Percentiles rank a stretch among this genome's conserved stretches.
Conservation (phyloP, 768 basidiomycete species). For the Trametes villosa region DNA sequence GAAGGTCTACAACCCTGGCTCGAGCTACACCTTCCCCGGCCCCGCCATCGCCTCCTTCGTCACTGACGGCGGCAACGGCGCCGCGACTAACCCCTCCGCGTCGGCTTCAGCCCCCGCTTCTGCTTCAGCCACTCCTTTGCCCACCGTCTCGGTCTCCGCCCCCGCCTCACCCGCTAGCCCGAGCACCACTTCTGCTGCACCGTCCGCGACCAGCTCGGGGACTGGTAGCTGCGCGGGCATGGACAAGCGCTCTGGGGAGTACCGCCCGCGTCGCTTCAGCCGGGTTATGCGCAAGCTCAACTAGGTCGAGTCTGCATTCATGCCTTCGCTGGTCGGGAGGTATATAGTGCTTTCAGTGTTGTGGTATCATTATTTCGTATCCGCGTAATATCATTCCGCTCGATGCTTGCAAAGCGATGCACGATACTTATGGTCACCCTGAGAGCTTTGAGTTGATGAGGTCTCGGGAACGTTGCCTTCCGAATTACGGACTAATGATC, state of each 20-base stretch:
- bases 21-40: conserved; percentile 30
- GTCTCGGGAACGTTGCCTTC: too few species aligned
- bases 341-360: too few species aligned
- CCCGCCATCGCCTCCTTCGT: conserved; percentile 26
- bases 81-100: not conserved
- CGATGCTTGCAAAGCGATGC: too few species aligned
- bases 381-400: too few species aligned
- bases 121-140: not conserved
- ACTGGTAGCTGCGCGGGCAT: conserved; percentile 4
- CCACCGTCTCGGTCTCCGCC: not conserved
- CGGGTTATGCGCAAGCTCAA: conserved; percentile 12
- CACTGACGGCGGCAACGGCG: conserved; percentile 3
- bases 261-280: conserved; percentile 11
- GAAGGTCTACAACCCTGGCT: conserved; percentile 27
- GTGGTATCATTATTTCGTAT: too few species aligned
- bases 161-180: not conserved
- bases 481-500: too few species aligned
- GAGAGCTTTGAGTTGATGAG: too few species aligned
- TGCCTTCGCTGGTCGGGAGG: too few species aligned
- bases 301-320: too few species aligned
- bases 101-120: not conserved
- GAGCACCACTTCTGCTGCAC: not conserved
- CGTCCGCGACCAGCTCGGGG: not conserved
- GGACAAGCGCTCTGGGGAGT: not conserved
- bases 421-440: too few species aligned